These are phyloP conservation scores for Amoebophrya sp. DNA, from an alignment of 169 alveolate genomes.

Conservation along the genomic window DNA sequence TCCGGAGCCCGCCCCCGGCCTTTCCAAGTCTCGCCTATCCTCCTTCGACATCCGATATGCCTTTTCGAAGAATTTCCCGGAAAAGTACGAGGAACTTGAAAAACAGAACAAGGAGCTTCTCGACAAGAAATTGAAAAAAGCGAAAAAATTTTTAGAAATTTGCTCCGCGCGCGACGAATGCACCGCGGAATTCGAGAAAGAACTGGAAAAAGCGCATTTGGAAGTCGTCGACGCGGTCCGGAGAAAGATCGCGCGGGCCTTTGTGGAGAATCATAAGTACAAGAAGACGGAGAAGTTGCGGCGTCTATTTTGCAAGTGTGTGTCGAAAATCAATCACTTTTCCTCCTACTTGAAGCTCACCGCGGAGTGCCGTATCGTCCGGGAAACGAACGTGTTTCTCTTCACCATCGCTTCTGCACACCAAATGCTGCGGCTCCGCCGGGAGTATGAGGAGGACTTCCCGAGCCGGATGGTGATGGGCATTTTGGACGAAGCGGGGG, in stretches of 20 bases:
- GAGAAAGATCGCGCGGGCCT: neutral
- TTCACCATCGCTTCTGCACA: conserved; percentile 40
- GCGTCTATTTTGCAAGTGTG: neutral
- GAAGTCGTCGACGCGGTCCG: neutral
- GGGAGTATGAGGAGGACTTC: conserved; percentile 13
- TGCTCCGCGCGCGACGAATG: neutral
- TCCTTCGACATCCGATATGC: neutral
- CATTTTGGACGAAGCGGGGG: conserved; percentile 42
- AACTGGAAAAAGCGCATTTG: neutral
- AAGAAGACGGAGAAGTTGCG: neutral
- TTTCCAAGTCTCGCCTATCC: neutral
- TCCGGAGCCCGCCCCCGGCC: neutral
- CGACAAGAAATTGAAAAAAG: neutral
- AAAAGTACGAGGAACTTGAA: neutral
- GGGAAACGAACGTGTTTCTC: conserved; percentile 34
- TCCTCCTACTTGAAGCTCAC: neutral
- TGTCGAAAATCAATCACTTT: neutral
- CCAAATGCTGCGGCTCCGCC: neutral
- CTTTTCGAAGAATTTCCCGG: neutral
- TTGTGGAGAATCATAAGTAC: neutral
- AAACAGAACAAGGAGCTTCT: neutral
- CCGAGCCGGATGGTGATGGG: conserved; percentile 33
- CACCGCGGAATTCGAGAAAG: neutral
- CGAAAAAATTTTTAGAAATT: no score
- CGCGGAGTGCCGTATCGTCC: conserved; percentile 28